Base-by-base conservation (phyloP, 2,329 filamentous ascomycete species). In the Ophidiomyces ophidiicola region DNA sequence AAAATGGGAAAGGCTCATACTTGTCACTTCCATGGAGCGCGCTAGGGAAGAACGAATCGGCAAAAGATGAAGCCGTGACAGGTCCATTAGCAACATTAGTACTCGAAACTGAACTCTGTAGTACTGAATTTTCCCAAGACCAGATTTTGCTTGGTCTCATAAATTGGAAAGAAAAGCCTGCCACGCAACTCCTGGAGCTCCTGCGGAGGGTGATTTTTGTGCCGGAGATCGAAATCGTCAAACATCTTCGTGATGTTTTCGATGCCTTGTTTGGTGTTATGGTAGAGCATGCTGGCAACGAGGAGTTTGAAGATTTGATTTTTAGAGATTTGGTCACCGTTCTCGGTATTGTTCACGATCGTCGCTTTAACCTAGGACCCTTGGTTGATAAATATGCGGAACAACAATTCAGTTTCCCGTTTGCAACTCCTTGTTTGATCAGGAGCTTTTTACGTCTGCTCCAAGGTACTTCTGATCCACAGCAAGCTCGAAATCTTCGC, bases 201-300 rank as follows among this genome's bases (percentile, higher is more conserved):
- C 64, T 98, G 29, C 81, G 82, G 55, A 79, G 87, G 48, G 74
- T 96, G 34, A 78, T 87, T 14, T 96, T 96, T 49, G 87, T 98
- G 0, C 83, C 90, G 0, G 90, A 98, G 57, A 94, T 96, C 41
- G 92, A 98, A 61, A 83, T 98, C 23, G 90, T 98, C 46, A 98
- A 96, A 64, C 72, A 96, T 29, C 67, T 96, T 5, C 81, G 75
- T 46, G 82, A 93, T 51, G 86, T 96, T 1, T 80, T 98, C 38
- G 84, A 94, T 57, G 77, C 85, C 0, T 72, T 98, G 1, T 98
- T 98, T 55, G 81, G 84, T 4, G 86, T 94, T 19, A 67, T 96
- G 19, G 83, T 92, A 20, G 86, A 94, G 50, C 80, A 93, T 53
- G 78, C 84, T n/a, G 85, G 84, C 6, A 85, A 85, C 48, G 84